Evolutionary conservation across 2,329 filamentous ascomycete species (phyloP), one percentile per base, ranked within the genome.

Genomic region (Pseudophaeomoniella oleicola): DNA sequence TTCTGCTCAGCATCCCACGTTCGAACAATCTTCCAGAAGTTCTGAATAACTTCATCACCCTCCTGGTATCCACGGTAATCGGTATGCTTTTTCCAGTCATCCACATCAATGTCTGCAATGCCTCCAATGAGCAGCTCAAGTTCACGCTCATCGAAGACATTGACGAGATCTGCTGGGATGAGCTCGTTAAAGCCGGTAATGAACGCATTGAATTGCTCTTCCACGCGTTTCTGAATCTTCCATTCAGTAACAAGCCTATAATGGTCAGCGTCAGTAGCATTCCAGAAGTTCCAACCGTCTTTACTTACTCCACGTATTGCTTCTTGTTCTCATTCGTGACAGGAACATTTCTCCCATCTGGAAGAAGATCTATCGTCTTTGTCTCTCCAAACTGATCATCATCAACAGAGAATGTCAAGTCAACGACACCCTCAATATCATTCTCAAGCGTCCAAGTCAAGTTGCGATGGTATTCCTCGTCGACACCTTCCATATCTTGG

Each of bases 41-140:
- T 87, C 59, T 92, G 83, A 46, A 98, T 90, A 16, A 98, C 90
- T 54, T 94, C 85, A 51, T 98, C 90, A 39, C 79, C 86, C 63
- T 98, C 90, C 6, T 92, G 94, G 70, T 98, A 98, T 37, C 90
- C 90, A 49, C 90, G 81, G 62, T 98, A 98, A 55, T 98, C 90
- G 33, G 90, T 98, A 64, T 98, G 90, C 69, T 98, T 98, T 80
- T 98, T 96, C 90, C 90, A 98, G 62, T 98, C 90, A 42, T 98
- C 90, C 12, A 98, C 88, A 53, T 98, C 90, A 48, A 98, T 98
- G 62, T 98, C 90, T n/a, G 90, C 90, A 50, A 98, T 98, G 71
- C 90, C 90, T 46, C 90, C 90, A 54, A 98, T 96, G 48, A 98
- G 71, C 47, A 98, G 65, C 62, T 98, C 90, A 34, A 98, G 69